These are phyloP conservation scores for Botrytis byssoidea DNA, from an alignment of 2,329 filamentous ascomycete genomes.

Conservation along the genomic window DNA sequence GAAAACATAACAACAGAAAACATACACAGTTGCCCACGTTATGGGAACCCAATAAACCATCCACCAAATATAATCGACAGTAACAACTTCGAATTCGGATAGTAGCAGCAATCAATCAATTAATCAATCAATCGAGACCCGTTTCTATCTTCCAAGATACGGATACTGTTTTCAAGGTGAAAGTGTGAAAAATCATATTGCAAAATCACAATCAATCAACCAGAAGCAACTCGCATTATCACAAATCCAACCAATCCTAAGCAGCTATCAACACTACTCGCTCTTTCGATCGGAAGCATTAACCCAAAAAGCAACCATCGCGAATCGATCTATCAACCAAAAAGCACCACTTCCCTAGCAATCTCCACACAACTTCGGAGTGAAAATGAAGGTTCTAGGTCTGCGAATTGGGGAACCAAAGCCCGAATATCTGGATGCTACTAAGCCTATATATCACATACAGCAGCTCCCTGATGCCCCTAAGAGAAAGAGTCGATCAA, in stretches of 20 bases:
- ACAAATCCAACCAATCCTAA: neutral
- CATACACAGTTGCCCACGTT: neutral
- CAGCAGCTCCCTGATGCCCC: neutral
- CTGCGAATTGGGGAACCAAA: constrained; percentile 8
- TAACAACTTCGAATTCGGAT: neutral
- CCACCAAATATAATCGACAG: neutral
- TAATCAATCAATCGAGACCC: constrained; percentile 8
- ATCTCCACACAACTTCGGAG: neutral
- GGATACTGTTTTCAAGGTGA: neutral
- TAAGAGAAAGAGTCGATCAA: neutral
- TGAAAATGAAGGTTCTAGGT: constrained; percentile 14
- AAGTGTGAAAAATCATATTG: neutral
- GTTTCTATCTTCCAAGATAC: neutral
- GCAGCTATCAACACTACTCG: neutral
- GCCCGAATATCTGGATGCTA: neutral
- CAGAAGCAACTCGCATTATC: neutral
- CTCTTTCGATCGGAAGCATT: neutral
- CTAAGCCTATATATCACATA: neutral
- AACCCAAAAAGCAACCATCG: neutral
- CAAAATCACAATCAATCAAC: neutral
- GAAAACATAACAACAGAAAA: neutral
- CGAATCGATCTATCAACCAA: neutral
- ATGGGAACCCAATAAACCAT: neutral
- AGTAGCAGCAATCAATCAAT: constrained; percentile 11
- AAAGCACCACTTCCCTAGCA: constrained; percentile 1